Conservation (phyloP, 345 rosid species). For the Sapria himalayana region DNA sequence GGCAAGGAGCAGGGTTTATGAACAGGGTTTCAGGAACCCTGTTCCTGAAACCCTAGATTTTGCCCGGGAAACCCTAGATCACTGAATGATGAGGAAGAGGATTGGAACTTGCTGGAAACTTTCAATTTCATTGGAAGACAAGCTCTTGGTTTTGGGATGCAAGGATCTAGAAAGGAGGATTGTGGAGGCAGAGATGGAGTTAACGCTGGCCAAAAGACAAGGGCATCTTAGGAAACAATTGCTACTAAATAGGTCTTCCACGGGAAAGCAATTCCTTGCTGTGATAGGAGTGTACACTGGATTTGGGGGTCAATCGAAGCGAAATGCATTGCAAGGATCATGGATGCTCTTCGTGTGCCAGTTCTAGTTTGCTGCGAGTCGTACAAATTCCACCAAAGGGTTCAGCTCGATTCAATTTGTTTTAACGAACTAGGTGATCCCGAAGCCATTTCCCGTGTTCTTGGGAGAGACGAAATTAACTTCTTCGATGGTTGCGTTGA, state of each 20-base stretch:
- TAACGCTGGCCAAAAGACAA: slow-evolving; percentile 84
- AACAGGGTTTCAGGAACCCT: too few species aligned
- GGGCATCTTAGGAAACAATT: slow-evolving; percentile 42
- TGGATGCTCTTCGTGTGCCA: slow-evolving; percentile 87
- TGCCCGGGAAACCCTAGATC: too few species aligned
- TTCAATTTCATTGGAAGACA: too few species aligned
- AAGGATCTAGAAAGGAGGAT: slow-evolving; percentile 83
- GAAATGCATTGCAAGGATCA: slow-evolving; percentile 62
- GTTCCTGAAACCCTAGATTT: too few species aligned
- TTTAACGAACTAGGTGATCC: slow-evolving; percentile 93
- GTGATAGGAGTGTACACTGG: slow-evolving; percentile 95
- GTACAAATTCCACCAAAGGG: slow-evolving; percentile 89
- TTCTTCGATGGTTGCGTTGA: slow-evolving; percentile 31
- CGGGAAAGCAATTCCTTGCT: slow-evolving; percentile 48
- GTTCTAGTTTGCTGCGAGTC: slow-evolving; percentile 94
- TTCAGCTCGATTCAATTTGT: slow-evolving; percentile 89
- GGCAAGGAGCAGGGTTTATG: too few species aligned
- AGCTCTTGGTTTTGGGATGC: too few species aligned
- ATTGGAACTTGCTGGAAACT: too few species aligned
- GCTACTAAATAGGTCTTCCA: slow-evolving; percentile 22
- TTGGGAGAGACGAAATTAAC: slow-evolving; percentile 42
- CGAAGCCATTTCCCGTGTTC: slow-evolving; percentile 55
- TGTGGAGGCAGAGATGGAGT: slow-evolving; percentile 86
- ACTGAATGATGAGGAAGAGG: too few species aligned
- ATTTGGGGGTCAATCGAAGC: slow-evolving; percentile 62